Evolutionary conservation across 495 filamentous ascomycete species (phyloP).

Genomic region (Xylaria castorea): DNA sequence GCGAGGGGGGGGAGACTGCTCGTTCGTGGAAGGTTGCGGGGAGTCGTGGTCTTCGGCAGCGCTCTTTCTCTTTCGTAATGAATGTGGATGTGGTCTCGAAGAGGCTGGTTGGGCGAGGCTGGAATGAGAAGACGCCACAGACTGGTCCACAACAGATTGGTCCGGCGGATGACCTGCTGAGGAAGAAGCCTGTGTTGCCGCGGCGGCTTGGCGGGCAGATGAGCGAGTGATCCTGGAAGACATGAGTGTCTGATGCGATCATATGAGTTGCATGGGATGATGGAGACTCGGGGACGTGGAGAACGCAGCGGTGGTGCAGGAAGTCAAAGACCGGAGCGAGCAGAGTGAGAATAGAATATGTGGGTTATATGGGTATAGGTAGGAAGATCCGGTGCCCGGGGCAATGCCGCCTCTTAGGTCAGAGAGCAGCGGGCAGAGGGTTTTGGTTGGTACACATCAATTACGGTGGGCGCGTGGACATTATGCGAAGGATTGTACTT

Average conservation of each 20-base stretch:
- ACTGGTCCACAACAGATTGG: constrained; percentile 45
- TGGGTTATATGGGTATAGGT: constrained; percentile 21
- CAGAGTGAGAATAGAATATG: constrained; percentile 26
- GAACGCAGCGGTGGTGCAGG: constrained; percentile 35
- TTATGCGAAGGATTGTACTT: constrained; percentile 4
- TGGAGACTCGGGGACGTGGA: constrained; percentile 7
- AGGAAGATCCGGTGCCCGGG: constrained; percentile 11
- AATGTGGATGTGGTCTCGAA: constrained; percentile 38
- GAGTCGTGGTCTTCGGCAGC: constrained; percentile 39
- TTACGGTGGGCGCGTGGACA: constrained; percentile 2
- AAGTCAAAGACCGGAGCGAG: constrained; percentile 27
- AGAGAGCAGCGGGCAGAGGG: not conserved
- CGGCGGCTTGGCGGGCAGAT: constrained; percentile 78
- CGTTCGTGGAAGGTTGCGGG: constrained; percentile 37
- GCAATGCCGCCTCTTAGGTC: not conserved
- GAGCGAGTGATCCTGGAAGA: constrained; percentile 84
- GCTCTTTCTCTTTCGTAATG: constrained; percentile 51
- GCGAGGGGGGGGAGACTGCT: constrained; percentile 49
- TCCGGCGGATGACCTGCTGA: constrained; percentile 48
- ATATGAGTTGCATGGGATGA: constrained; percentile 17
- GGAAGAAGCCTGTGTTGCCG: constrained; percentile 64
- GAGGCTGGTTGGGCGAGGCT: constrained; percentile 51
- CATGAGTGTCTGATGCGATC: constrained; percentile 65
- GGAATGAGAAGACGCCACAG: constrained; percentile 49
- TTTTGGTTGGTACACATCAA: constrained; percentile 7